A percentile compares a stretch with the other conserved stretches of the same genome.
phyloP scores from a whole-genome alignment of 2,329 filamentous ascomycete species.

The Penicillium rolfsii region DNA sequence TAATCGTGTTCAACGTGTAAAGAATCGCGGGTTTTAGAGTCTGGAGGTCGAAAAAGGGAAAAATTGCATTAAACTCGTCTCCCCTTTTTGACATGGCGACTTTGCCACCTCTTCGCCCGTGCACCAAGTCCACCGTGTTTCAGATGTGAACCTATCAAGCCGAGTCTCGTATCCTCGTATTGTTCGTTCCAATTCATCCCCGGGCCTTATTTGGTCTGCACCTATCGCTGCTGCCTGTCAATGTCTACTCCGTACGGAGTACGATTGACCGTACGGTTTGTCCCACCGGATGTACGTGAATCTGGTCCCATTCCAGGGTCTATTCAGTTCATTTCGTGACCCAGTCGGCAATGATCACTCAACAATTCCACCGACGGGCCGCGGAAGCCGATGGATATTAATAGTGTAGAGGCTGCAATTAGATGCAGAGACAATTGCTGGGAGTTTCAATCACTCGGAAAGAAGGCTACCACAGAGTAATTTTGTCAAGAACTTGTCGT shows the following conservation, averaged over 20 bases:
- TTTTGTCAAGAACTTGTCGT: not conserved
- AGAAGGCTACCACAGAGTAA: not conserved
- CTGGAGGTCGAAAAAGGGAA: not conserved
- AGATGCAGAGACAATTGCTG: not conserved
- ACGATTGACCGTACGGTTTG: not conserved
- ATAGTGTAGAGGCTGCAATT: not conserved
- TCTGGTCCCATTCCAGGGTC: not conserved
- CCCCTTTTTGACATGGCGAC: not conserved
- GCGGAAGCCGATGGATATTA: not conserved
- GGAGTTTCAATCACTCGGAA: not conserved
- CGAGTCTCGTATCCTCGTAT: conserved; percentile 1
- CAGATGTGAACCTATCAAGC: conserved; percentile 1
- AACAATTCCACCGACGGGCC: not conserved
- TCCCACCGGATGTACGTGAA: not conserved
- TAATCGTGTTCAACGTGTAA: not conserved
- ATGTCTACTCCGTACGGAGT: too few species aligned
- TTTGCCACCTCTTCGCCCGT: not conserved
- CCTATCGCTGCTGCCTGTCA: not conserved
- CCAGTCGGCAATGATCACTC: not conserved
- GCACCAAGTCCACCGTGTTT: not conserved
- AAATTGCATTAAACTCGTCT: not conserved
- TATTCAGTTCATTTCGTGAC: not conserved
- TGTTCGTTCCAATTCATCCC: not conserved
- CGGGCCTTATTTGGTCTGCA: not conserved
- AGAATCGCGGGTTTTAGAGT: not conserved